phyloP scores from a whole-genome alignment of 495 filamentous ascomycete species.

The Penicillium goetzii region DNA sequence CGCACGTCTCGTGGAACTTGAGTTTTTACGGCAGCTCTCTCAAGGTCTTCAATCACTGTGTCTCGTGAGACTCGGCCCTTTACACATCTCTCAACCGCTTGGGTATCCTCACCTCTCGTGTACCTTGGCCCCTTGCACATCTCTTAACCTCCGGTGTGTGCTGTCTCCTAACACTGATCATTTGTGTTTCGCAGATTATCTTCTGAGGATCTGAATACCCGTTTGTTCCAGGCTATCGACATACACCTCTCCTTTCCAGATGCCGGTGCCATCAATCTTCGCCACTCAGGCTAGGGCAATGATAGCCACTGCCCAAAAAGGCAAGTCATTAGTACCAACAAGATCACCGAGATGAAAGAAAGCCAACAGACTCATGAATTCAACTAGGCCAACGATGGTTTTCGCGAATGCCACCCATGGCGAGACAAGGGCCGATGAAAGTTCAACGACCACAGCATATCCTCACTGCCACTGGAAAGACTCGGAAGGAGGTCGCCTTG shows the following conservation, averaged over 20 bases:
- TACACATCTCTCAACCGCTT: no score
- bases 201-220: no score
- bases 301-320: not conserved
- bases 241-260: not conserved
- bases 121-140: no score
- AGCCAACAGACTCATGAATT: not conserved
- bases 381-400: not conserved
- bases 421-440: not conserved
- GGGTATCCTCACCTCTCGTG: no score
- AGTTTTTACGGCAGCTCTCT: no score
- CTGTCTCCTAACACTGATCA: no score
- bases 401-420: not conserved
- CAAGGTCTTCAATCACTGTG: no score
- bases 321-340: not conserved
- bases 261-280: not conserved
- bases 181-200: no score
- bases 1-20: no score
- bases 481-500: constrained; percentile 76
- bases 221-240: no score
- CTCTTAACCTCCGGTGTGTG: no score
- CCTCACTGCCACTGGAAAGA: constrained; percentile 54
- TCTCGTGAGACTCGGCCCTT: no score
- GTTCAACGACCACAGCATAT: not conserved
- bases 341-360: not conserved
- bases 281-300: not conserved